Evolutionary conservation across 78 protist genomes (phyloP).

Genomic region (Chrysochromulina tobinii): DNA sequence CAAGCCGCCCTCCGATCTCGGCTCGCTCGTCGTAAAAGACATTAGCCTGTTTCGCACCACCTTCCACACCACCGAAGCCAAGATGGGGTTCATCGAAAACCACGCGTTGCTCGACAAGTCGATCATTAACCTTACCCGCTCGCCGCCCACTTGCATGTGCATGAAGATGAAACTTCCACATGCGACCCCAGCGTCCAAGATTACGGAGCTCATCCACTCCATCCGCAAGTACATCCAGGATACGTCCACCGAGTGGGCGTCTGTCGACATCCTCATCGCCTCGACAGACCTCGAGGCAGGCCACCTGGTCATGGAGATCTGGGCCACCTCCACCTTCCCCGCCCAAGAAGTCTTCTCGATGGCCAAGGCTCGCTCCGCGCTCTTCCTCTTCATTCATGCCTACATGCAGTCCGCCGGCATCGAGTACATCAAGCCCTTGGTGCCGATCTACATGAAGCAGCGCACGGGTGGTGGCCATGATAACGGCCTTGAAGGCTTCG

Average conservation of each 20-base stretch:
- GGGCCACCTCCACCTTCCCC: no score
- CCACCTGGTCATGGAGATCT: not conserved
- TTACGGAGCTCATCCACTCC: not conserved
- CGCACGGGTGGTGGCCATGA: no score
- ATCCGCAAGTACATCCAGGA: not conserved
- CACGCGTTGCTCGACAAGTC: not conserved
- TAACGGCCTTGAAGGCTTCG: no score
- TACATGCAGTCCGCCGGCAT: constrained; percentile 5
- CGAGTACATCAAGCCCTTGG: not conserved
- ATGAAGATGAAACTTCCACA: not conserved
- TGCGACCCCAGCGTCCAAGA: not conserved
- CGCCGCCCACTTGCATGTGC: not conserved
- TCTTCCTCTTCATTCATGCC: not conserved
- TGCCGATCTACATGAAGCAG: no score
- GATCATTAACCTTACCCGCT: not conserved
- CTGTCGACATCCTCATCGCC: not conserved
- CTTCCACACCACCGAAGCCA: not conserved
- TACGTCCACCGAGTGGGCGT: not conserved
- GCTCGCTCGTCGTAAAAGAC: not conserved
- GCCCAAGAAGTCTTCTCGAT: not conserved
- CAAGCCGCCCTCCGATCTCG: no score
- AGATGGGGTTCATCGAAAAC: not conserved
- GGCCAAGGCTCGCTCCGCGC: not conserved
- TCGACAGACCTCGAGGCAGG: not conserved
- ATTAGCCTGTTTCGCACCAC: not conserved